These are phyloP conservation scores for Aspergillus heteromorphus DNA, from an alignment of 495 filamentous ascomycete genomes.

Conservation along the genomic window DNA sequence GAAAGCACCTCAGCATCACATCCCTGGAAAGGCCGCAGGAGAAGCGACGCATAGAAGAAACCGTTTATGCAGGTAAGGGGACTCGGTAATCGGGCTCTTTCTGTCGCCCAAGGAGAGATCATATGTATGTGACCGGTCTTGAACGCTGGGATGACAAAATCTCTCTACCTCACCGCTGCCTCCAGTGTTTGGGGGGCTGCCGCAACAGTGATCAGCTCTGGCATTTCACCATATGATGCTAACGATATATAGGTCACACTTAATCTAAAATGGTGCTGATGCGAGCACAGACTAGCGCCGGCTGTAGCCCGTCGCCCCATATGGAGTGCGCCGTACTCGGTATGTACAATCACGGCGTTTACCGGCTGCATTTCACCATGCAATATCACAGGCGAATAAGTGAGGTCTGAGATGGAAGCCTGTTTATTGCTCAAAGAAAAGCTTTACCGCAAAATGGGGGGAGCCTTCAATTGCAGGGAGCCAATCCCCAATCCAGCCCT, in stretches of 20 bases:
- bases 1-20: neutral
- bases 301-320: neutral
- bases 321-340: no score
- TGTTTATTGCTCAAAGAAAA: no score
- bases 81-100: slow-evolving; percentile 7
- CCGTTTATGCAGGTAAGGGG: slow-evolving; percentile 15
- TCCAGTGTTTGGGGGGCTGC: neutral
- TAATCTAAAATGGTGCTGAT: neutral
- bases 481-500: no score
- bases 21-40: slow-evolving; percentile 2
- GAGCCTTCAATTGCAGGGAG: no score
- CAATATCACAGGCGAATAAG: no score
- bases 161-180: slow-evolving; percentile 7
- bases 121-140: slow-evolving; percentile 18
- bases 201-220: neutral
- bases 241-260: slow-evolving; percentile 10
- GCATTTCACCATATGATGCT: neutral
- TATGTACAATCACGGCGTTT: no score
- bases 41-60: slow-evolving; percentile 7
- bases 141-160: slow-evolving; percentile 1
- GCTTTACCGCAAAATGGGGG: no score
- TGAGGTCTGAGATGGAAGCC: no score
- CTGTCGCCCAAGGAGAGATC: neutral
- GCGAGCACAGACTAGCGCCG: neutral
- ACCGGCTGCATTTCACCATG: no score